These are phyloP conservation scores for Drechslera avenae DNA, from an alignment of 2,329 filamentous ascomycete species.

Conservation along the genomic window DNA sequence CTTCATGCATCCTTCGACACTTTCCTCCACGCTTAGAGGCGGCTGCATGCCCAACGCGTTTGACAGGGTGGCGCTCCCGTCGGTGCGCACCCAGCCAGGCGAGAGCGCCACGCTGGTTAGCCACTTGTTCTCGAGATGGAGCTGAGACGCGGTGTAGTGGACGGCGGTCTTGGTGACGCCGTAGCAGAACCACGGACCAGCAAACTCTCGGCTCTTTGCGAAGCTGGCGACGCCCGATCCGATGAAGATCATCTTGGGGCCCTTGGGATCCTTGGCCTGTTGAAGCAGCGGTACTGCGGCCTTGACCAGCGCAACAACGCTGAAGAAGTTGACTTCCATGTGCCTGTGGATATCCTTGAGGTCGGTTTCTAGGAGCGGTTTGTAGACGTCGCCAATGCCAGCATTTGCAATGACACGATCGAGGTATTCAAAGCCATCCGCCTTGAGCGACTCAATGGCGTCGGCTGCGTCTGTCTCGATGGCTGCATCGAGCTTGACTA, in stretches of 20 bases:
- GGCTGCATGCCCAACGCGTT: neutral
- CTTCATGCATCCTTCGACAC: too few species aligned
- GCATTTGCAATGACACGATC: too few species aligned
- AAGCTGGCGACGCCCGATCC: neutral
- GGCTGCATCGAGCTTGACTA: too few species aligned
- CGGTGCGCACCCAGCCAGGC: neutral
- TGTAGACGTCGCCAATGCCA: neutral
- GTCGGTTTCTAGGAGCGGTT: neutral
- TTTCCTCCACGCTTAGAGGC: neutral
- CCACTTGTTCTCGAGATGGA: neutral
- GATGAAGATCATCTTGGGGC: neutral
- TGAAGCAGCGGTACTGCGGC: neutral
- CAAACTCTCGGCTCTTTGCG: neutral
- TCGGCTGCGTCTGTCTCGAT: too few species aligned
- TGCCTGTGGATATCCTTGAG: neutral
- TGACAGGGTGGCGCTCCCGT: neutral
- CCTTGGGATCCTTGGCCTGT: neutral
- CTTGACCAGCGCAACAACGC: neutral
- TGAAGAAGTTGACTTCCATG: neutral
- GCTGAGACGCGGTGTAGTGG: neutral
- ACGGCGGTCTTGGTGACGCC: neutral
- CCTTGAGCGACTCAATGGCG: too few species aligned
- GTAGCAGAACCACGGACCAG: neutral
- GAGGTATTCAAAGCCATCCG: too few species aligned
- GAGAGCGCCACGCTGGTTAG: neutral